Evolutionary conservation across 192 early-diverging fungal genomes (phyloP).

Genomic region (Rhizoclosmatium sp.): DNA sequence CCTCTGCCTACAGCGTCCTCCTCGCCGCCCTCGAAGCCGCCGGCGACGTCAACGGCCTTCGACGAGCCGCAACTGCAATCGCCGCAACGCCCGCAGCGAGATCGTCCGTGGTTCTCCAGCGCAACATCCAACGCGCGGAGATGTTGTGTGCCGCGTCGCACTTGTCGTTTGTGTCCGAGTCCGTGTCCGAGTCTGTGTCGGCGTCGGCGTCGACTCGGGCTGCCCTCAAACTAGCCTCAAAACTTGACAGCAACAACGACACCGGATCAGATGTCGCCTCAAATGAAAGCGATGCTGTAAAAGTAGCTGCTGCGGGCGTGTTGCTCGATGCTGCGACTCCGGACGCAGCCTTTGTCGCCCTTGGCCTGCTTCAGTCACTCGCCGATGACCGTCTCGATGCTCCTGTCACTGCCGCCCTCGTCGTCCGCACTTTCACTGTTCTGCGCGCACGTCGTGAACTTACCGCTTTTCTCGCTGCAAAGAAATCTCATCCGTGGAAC

Average conservation of each 20-base stretch:
- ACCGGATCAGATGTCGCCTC: neutral
- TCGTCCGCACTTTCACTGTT: neutral
- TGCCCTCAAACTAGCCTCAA: neutral
- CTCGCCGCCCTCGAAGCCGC: constrained; percentile 14
- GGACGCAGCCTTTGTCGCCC: constrained; percentile 8
- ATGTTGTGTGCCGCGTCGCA: neutral
- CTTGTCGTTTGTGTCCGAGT: neutral
- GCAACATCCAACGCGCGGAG: neutral
- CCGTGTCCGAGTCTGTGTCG: neutral
- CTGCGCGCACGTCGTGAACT: neutral
- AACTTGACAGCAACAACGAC: neutral
- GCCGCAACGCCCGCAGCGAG: neutral
- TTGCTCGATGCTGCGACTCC: neutral
- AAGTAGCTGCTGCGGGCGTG: neutral
- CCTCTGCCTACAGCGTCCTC: neutral
- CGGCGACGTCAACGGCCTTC: neutral
- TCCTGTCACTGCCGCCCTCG: neutral
- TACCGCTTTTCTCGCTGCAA: neutral
- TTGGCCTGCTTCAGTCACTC: neutral
- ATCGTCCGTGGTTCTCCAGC: neutral
- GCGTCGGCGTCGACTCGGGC: neutral
- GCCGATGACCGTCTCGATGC: neutral
- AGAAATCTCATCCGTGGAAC: neutral
- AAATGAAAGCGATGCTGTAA: neutral
- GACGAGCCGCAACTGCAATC: neutral